Percentiles rank a stretch among this genome's conserved stretches.
Evolutionary conservation across 805 yeast species (phyloP).

Genomic region (Priceomyces haplophilus): DNA sequence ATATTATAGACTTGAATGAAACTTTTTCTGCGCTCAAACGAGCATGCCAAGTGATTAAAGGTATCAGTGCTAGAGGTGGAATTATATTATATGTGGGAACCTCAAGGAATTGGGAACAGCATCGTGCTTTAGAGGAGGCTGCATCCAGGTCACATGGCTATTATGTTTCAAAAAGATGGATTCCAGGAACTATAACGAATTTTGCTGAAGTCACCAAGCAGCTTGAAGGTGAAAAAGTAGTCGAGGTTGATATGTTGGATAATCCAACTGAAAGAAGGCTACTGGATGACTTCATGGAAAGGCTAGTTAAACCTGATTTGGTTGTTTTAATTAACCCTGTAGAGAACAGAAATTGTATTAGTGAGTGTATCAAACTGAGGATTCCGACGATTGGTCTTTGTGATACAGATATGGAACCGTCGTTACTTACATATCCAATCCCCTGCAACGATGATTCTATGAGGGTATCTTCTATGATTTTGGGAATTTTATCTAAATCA

Average conservation of each 20-base stretch:
- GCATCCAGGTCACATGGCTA: slow-evolving; percentile 76
- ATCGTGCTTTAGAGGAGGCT: slow-evolving; percentile 70
- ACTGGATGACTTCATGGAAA: slow-evolving; percentile 42
- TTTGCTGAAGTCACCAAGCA: slow-evolving; percentile 66
- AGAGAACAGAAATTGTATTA: slow-evolving; percentile 75
- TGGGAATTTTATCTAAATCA: slow-evolving; percentile 81
- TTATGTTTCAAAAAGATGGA: slow-evolving; percentile 83
- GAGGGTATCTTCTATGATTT: slow-evolving; percentile 73
- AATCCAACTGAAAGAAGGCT: slow-evolving; percentile 59
- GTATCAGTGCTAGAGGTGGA: slow-evolving; percentile 82
- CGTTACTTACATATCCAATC: slow-evolving; percentile 85
- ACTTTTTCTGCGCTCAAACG: slow-evolving; percentile 72
- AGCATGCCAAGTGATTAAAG: slow-evolving; percentile 82
- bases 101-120: slow-evolving; percentile 62
- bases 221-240: slow-evolving; percentile 27
- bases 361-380: slow-evolving; percentile 77
- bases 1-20: slow-evolving; percentile 84
- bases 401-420: slow-evolving; percentile 92
- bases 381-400: slow-evolving; percentile 92
- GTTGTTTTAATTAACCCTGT: slow-evolving; percentile 83
- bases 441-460: slow-evolving; percentile 94
- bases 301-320: slow-evolving; percentile 81
- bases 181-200: slow-evolving; percentile 92
- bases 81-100: slow-evolving; percentile 82
- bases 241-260: slow-evolving; percentile 75